These are phyloP conservation scores for Blumeria hordei DNA, from an alignment of 2,329 filamentous ascomycete genomes.

Conservation along the genomic window DNA sequence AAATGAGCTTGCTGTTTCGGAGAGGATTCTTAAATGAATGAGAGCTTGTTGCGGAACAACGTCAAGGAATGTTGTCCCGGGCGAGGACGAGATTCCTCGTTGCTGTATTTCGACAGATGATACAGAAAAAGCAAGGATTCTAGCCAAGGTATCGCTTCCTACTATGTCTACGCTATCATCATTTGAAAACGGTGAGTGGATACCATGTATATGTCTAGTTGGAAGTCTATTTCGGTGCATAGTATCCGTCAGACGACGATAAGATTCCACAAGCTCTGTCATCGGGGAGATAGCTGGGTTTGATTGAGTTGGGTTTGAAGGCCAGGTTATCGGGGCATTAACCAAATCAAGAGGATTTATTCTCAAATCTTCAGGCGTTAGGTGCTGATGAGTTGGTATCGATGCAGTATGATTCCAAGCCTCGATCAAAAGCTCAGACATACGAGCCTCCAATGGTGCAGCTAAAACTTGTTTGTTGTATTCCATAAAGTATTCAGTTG, in stretches of 20 bases:
- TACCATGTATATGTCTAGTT: constrained; percentile 14
- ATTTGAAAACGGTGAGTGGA: not conserved
- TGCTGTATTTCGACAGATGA: constrained; percentile 79
- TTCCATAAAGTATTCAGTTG: constrained; percentile 9
- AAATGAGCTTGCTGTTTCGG: constrained; percentile 74
- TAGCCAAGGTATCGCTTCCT: constrained; percentile 33
- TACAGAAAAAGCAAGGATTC: constrained; percentile 60
- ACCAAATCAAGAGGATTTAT: constrained; percentile 9
- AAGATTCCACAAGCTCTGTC: constrained; percentile 33
- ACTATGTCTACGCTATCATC: constrained; percentile 21
- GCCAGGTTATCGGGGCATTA: constrained; percentile 10
- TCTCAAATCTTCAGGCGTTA: constrained; percentile 4
- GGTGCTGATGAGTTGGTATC: constrained; percentile 2
- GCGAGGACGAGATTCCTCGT: constrained; percentile 53
- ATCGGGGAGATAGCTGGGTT: constrained; percentile 20
- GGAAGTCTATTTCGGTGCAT: constrained; percentile 29
- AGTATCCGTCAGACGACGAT: constrained; percentile 34
- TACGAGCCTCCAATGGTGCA: constrained; percentile 7
- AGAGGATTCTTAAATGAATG: constrained; percentile 67
- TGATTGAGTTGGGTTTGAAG: constrained; percentile 15
- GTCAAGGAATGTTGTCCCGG: constrained; percentile 52
- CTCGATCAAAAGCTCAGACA: constrained; percentile 12
- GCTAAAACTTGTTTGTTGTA: constrained; percentile 10
- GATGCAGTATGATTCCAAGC: constrained; percentile 7
- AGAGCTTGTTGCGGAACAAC: constrained; percentile 65